Base-by-base conservation (phyloP, 768 basidiomycete genomes). In the Agaricus sinodeliciosus region DNA sequence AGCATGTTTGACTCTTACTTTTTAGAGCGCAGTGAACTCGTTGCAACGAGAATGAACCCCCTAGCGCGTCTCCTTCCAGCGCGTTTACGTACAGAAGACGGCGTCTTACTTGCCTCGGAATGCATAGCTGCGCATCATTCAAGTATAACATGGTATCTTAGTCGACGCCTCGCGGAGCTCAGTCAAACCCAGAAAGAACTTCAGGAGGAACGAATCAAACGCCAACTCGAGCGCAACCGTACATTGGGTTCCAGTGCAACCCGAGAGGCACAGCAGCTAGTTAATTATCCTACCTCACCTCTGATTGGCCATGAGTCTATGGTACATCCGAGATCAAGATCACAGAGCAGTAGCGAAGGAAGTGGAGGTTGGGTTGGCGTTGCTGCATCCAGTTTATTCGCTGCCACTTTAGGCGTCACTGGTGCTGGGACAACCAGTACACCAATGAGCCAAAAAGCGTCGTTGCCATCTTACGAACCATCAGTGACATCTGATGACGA, bases 91-190 rank as follows among this genome's bases (percentile, higher is more conserved):
- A 28, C 46, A 7, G 80, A 80, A 60, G 79, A 83, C 63, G 71
- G 69, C 51, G 71, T 77, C 26, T 68, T 75, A 18, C 57, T 77
- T 13, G 72, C 81, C 22, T 78, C 82, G 22, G 84, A 89, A 51
- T 84, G 88, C 62, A 76, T 89, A 59, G 85, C 91, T n/a, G 91
- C 92, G 3, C 96, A 99, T 66, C 90, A 90, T 62, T 78, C 91
- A n/a, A 81, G 87, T 61, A 81, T 99, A 58, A 90, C 91, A 11
- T 94, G 93, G 87, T 94, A 85, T 69, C 81, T 99, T 51, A 87
- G 80, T 63, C 78, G 87, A 47, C 80, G 87, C 36, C 76, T 99
- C 35, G 78, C 92, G 0, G 82, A 88, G 57, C 80, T 85, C 22
- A 87, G 90, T 59, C 83, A 90, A 61, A 74, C 64, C 13, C 86